Evolutionary conservation across 2,329 filamentous ascomycete species (phyloP), one percentile per base, ranked within the genome.

Genomic region (Phaeomoniella chlamydospora): DNA sequence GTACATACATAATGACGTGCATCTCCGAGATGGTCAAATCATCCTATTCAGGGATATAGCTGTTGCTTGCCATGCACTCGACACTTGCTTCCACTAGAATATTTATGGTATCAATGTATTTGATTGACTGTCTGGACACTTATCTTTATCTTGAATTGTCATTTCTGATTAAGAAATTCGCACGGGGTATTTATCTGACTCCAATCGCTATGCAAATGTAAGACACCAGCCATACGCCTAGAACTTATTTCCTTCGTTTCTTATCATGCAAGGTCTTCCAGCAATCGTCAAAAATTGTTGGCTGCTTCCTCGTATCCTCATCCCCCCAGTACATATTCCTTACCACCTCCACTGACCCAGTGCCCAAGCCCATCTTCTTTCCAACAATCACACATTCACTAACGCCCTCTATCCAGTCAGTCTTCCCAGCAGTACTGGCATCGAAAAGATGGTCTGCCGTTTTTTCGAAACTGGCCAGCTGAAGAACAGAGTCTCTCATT

Each of bases 331-430:
- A 79, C 43, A 96, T 59, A 39, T 74, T 70, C 31, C 87, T 67
- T 3, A 94, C 81, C 15, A 96, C 81, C 53, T 92, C 79, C 69
- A 96, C 90, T 2, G 83, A 80, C 3, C 90, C 90, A 0, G 90
- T 98, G 4, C 90, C 90, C 22, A 98, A 68, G 31, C 72, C 73
- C 72, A 96, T 92, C 30, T 80, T 87, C 67, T 96, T 88, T 12
- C 90, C 90, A 79, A 96, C 90, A 53, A 98, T 98, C 53, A 98
- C 96, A 59, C 86, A 92, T 62, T 98, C 90, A 37, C 75, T 83
- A 6, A 98, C 90, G 49, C 90, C 90, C 56, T 94, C 83, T 41
- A 98, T 92, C 43, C 74, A 70, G 60, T 98, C 90, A 17, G 75
- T 80, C 65, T 94, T 94, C 69, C 92, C 92, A 38, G 79, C 77